Evolutionary conservation across 768 basidiomycete species (phyloP).

Genomic region (Fomitopsis pulvina): DNA sequence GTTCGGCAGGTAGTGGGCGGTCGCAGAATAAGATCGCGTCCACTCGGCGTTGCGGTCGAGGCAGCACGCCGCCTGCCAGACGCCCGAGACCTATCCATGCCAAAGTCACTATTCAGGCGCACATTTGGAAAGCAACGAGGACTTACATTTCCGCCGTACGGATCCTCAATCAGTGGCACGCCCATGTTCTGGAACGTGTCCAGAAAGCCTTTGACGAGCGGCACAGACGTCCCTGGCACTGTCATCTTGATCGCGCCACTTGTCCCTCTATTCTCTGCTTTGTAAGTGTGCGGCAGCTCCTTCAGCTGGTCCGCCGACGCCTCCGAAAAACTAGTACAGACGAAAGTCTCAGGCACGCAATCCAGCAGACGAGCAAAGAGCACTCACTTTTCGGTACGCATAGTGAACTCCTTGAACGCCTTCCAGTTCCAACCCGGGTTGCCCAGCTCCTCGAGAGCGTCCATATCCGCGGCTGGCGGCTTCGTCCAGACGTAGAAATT

Average conservation of each 20-base stretch:
- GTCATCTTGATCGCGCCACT: constrained; percentile 1
- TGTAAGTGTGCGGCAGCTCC: background rate
- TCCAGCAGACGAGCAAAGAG: no score
- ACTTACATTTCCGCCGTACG: constrained; percentile 5
- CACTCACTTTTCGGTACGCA: constrained; percentile 23
- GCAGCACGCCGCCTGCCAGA: constrained; percentile 3
- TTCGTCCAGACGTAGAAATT: constrained; percentile 33
- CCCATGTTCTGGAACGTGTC: constrained; percentile 1
- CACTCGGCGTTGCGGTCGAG: constrained; percentile 14
- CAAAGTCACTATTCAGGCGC: background rate
- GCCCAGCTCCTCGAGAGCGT: constrained; percentile 39
- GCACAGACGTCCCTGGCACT: background rate
- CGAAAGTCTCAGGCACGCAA: background rate
- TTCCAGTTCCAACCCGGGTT: constrained; percentile 53
- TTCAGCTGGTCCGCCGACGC: background rate
- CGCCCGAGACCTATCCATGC: background rate
- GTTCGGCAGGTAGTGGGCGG: background rate
- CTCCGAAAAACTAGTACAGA: background rate
- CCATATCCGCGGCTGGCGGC: constrained; percentile 25
- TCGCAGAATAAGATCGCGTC: constrained; percentile 21
- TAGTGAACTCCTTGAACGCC: constrained; percentile 22
- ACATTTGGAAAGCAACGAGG: background rate
- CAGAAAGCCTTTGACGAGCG: background rate
- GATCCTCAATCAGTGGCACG: background rate
- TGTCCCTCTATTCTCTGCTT: background rate